Conservation (phyloP, 495 filamentous ascomycete species). For the Tuber umbilicatum region DNA sequence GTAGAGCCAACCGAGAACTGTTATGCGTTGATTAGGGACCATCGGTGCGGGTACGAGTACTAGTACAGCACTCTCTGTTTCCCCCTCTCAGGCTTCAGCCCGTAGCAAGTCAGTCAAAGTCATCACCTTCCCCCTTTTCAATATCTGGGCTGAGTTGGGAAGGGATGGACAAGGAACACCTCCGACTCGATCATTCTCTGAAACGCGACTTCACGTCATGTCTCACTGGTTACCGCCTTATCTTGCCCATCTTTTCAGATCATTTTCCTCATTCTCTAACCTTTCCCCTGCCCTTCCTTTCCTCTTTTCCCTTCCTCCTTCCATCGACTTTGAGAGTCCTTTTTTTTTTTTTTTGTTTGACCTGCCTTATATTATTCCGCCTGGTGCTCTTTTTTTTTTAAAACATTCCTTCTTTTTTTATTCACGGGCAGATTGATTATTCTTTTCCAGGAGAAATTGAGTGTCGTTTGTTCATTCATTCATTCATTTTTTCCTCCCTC, state of each 20-base stretch:
- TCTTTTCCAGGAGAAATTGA: not conserved
- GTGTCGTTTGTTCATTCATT: not conserved
- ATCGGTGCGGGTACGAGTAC: not conserved
- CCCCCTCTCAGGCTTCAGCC: not conserved
- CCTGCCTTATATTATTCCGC: not conserved
- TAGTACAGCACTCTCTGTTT: not conserved
- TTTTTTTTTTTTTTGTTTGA: not conserved
- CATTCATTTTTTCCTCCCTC: not conserved
- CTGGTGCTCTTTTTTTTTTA: constrained; percentile 1
- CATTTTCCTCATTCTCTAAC: not conserved
- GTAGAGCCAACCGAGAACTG: not conserved
- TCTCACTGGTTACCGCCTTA: not conserved
- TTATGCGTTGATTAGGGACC: not conserved
- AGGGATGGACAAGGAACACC: not conserved
- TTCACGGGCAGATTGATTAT: not conserved
- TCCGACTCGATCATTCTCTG: not conserved
- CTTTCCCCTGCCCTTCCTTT: not conserved
- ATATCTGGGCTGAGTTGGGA: not conserved
- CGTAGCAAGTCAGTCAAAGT: not conserved
- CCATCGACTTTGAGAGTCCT: constrained; percentile 3
- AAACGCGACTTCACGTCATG: not conserved
- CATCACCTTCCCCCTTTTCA: not conserved
- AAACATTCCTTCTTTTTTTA: not conserved
- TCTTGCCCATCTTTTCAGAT: not conserved
- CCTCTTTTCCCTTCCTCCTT: not conserved